Base-by-base conservation (phyloP, 805 yeast genomes). In the Komagataella pseudopastoris region DNA sequence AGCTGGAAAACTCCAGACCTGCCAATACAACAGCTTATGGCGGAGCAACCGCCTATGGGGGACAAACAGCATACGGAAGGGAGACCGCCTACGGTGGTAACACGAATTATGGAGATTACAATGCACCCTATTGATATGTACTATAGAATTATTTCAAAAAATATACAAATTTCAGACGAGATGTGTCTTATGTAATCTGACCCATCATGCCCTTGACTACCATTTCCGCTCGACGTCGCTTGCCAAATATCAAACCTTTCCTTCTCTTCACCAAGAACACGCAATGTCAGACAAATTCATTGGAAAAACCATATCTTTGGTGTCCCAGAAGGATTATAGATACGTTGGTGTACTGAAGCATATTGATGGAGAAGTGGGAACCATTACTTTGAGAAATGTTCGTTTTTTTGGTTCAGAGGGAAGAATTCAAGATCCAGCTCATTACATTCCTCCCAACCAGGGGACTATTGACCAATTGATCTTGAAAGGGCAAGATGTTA, bases 321-420 rank as follows among this genome's bases (percentile, higher is more conserved):
- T 85, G 56, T 83, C 95, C 53, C 80, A 78, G 62, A 82, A 85
- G 59, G 88, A 87, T 44, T 82, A 56, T 55, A 81, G 96, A 56
- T 91, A 91, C 63, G 93, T 88, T 53, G 99, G 99, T 36, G 70
- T 78, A n/a, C 75, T 91, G 62, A 88, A 87, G 57, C 83, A 80
- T 58, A 88, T 93, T 60, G 88, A 88, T 65, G 93, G 96, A 24
- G 90, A 87, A 53, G 85, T 85, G 54, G 87, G 96, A 56, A 88
- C 96, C 2, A 93, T 91, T 50, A 83, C 96, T 5, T 75, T 91
- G 60, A 76, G 76, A 49, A 73, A 81, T 51, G 98, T 91, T 49
- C 76, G 88, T 55, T 81, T 88, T 50, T 83, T 83, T 57, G 99
- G 98, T 51, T 86, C 97, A 18, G 98, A 91, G 66, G 96, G 96